Evolutionary conservation across 2,329 filamentous ascomycete genomes (phyloP), one percentile per base, ranked within the genome.

Genomic region (Botryosphaeria dothidea): DNA sequence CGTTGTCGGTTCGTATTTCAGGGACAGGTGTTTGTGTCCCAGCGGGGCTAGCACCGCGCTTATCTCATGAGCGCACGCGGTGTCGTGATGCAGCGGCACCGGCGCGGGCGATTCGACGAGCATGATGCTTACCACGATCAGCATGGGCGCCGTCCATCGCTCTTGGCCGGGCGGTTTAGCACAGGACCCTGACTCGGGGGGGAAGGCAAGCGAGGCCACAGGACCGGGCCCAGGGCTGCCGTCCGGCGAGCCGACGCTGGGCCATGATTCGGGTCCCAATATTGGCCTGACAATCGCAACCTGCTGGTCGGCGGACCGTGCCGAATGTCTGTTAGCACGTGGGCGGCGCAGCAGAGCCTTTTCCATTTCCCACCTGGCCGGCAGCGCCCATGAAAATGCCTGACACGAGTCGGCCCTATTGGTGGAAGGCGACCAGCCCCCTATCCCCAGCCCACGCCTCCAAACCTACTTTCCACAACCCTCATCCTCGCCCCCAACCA

Each of bases 331-430:
- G 31, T 21, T 17, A 19, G 52, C 52, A 41, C 52, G 52, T 56
- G 52, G 34, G 49, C 49, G 27, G 49, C 49, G 9, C 29, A 21
- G 29, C 29, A 21, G 29, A 27, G 29, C 48, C 23, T 11, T 6
- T 34, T 11, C 31, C 31, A 34, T 9, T 11, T 3, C 29, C 11
- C 51, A 36, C 51, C 23, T 21, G 51, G 29, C 31, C 31, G 51
- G 31, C 51, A 54, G 31, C 51, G 51, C 51, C n/a, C 31, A 34
- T 1, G 2, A 23, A 29, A 19, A 4, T 4, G 21, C 31, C 52
- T 56, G 52, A 15, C 34, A 8, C 52, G 52, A 58, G 54, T 58
- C 54, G 54, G 54, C 36, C 54, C 54, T 58, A 58, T 38, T 58
- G 36, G 23, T 25, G 4, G 7, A 21, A n/a, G 51, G 51, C 51